A percentile compares a stretch with the other conserved stretches of the same genome.
phyloP scores from a whole-genome alignment of 129 eudicot species.

The Helichrysum umbraculigerum region DNA sequence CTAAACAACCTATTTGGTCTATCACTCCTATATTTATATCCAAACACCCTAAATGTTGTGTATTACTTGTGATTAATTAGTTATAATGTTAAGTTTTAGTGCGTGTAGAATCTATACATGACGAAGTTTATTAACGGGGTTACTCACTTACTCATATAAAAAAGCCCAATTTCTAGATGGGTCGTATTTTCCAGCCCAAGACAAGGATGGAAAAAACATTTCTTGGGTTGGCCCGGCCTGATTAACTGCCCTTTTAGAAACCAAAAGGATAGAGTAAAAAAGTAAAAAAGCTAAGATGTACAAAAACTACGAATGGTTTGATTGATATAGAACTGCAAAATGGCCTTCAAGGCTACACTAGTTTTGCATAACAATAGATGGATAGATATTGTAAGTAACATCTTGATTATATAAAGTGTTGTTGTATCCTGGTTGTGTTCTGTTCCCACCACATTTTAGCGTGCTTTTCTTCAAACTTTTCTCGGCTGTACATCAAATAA shows the following conservation, averaged over 20 bases:
- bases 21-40: too few relatives aligned
- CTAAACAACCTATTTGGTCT: too few relatives aligned
- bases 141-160: too few relatives aligned
- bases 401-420: constrained; percentile 25
- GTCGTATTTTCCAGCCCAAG: too few relatives aligned
- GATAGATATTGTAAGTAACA: not conserved
- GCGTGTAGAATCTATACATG: too few relatives aligned
- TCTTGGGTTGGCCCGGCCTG: too few relatives aligned
- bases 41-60: too few relatives aligned
- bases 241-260: not conserved
- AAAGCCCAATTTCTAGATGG: too few relatives aligned
- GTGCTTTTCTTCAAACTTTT: constrained; percentile 78
- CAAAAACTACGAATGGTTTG: not conserved
- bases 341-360: constrained; percentile 12
- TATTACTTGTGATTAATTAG: too few relatives aligned
- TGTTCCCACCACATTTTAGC: constrained; percentile 98
- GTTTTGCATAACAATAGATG: constrained; percentile 11
- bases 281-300: not conserved
- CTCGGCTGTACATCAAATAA: constrained; percentile 59
- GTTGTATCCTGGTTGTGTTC: constrained; percentile 83
- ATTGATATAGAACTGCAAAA: constrained; percentile 12
- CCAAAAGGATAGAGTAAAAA: not conserved
- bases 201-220: too few relatives aligned
- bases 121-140: too few relatives aligned
- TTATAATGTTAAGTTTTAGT: too few relatives aligned